Evolutionary conservation across 169 alveolate species (phyloP).

Genomic region (Plasmodium vivax): DNA sequence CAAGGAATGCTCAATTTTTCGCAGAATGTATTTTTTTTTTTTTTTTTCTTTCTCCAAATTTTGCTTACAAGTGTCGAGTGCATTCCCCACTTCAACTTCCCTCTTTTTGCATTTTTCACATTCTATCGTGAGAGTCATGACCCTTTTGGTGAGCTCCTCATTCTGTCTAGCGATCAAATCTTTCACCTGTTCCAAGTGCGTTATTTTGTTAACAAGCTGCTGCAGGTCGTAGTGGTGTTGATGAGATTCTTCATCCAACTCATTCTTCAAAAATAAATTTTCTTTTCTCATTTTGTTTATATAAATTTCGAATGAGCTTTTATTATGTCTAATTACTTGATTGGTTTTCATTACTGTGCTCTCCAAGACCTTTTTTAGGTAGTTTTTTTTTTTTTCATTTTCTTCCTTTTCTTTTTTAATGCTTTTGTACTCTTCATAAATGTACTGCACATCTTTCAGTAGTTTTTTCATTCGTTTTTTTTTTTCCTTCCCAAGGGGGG

Average conservation of each 20-base stretch:
- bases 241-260: slow-evolving; percentile 72
- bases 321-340: slow-evolving; percentile 41
- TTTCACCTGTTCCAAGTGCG: slow-evolving; percentile 19
- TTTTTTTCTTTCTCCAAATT: slow-evolving; percentile 58
- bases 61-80: neutral
- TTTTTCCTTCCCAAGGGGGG: neutral
- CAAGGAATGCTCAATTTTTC: slow-evolving; percentile 23
- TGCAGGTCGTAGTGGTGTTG: slow-evolving; percentile 73
- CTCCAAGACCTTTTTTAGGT: slow-evolving; percentile 15
- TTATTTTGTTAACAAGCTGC: slow-evolving; percentile 47
- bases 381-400: slow-evolving; percentile 10
- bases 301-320: slow-evolving; percentile 41
- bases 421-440: slow-evolving; percentile 13
- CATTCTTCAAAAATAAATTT: slow-evolving; percentile 47
- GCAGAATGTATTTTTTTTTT: slow-evolving; percentile 52
- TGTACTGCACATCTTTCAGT: slow-evolving; percentile 17
- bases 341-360: slow-evolving; percentile 36
- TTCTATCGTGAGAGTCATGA: neutral
- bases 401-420: slow-evolving; percentile 64
- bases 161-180: neutral
- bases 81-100: neutral
- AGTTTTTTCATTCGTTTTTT: slow-evolving; percentile 18
- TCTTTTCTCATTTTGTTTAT: slow-evolving; percentile 64
- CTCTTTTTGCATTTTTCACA: slow-evolving; percentile 30
- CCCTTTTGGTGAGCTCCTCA: slow-evolving; percentile 35